phyloP scores from a whole-genome alignment of 176 grass and related monocot species.

The Triticum turgidum region DNA sequence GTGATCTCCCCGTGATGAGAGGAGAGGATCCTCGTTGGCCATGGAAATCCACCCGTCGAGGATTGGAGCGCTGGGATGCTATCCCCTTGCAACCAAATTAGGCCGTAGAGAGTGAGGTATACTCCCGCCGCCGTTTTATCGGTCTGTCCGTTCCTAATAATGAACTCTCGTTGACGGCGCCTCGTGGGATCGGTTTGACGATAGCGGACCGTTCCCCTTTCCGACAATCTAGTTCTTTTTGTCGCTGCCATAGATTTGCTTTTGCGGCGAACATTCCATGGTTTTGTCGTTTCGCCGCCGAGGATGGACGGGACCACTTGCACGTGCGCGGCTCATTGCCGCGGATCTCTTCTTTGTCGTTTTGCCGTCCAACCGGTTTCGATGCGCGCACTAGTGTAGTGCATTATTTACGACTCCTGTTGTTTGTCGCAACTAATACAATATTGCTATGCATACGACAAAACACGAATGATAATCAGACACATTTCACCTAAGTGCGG shows the following conservation, averaged over 20 bases:
- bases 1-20: too few species aligned
- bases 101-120: too few species aligned
- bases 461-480: too few species aligned
- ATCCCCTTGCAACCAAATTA: too few species aligned
- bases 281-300: neutral
- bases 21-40: too few species aligned
- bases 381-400: neutral
- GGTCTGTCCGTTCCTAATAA: neutral
- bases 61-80: too few species aligned
- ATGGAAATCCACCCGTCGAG: too few species aligned
- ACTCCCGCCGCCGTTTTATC: neutral
- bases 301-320: neutral
- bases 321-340: neutral
- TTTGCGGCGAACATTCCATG: neutral
- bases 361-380: too few species aligned
- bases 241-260: neutral
- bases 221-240: neutral
- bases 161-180: neutral
- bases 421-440: neutral
- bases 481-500: neutral
- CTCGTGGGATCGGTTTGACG: neutral
- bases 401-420: neutral
- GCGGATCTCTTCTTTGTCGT: neutral
- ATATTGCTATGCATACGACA: too few species aligned
- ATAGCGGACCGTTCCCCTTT: neutral